Base-by-base conservation (phyloP, 805 yeast genomes). In the Yamadazyma laniorum region DNA sequence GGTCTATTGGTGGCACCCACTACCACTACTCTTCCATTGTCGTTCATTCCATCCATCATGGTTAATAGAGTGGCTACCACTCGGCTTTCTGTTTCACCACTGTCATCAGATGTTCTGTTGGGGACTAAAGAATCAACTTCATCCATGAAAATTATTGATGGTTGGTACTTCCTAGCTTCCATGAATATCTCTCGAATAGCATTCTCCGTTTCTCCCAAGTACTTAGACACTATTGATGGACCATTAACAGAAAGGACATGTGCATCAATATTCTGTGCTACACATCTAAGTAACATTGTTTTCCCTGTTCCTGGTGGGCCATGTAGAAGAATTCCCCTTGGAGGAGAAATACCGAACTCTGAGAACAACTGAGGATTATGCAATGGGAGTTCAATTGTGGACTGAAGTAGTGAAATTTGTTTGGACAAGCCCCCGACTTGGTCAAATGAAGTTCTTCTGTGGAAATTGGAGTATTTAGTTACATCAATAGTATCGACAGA, bases 301-400 rank as follows among this genome's bases (percentile, higher is more conserved):
- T 91, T 91, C 35, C 99, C 99, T 0, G 97, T 91, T 3, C 99
- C 99, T 2, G 98, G 93, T 3, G 97, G 95, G 0, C 99, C 99
- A 63, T 91, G 95, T 9, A 91, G 62, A 12, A 91, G 64, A n/a
- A 91, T 79, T 25, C 99, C 99, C 40, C 96, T 70, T 11, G 96
- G 96, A 6, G 99, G 97, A 6, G 82, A 73, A 14, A 89, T 82
- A n/a, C 91, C 89, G 65, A 91, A 93, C 38, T 85, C 79, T 6
- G 81, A 71, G 51, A 90, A 91, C 22, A 88, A 61, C 5, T 74
- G 72, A 0, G 97, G 95, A 40, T 78, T 78, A 43, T 81, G 79
- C 18, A 93, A 68, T 0, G 99, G 97, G 2, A 91, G 67, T 37
- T 85, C 85, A 6, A 90, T 78, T 0, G 90, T 78, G 5, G 83